Conservation (phyloP, 2,329 filamentous ascomycete genomes). For the Thermothelomyces thermophilus region DNA sequence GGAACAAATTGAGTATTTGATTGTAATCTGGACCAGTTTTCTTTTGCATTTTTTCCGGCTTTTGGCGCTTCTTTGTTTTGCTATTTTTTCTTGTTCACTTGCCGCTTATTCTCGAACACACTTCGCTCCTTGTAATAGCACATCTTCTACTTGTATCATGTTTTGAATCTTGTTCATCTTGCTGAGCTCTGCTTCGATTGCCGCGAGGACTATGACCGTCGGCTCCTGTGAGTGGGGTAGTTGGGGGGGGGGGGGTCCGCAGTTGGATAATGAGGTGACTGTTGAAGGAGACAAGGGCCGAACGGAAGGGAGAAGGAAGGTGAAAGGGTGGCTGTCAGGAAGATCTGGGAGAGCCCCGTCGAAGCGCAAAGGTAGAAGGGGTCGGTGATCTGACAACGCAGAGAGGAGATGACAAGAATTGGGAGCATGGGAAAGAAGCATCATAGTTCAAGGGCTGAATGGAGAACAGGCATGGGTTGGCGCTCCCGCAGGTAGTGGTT, state of each 20-base stretch:
- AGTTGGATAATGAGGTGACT: not conserved
- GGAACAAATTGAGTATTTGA: conserved; percentile 13
- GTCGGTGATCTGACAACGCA: not conserved
- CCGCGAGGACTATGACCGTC: conserved; percentile 13
- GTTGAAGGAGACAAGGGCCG: not conserved
- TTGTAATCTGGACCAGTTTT: conserved; percentile 14
- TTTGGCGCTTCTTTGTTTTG: conserved; percentile 1
- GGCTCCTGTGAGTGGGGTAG: not conserved
- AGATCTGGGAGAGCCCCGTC: too few species aligned
- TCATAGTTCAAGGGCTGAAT: conserved; percentile 8
- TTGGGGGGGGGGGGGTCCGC: too few species aligned
- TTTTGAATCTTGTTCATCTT: conserved; percentile 6
- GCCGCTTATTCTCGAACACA: not conserved
- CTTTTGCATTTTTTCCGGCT: not conserved
- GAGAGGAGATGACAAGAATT: not conserved
- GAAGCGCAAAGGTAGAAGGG: too few species aligned
- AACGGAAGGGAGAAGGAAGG: too few species aligned
- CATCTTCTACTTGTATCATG: conserved; percentile 16
- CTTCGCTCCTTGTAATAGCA: conserved; percentile 22
- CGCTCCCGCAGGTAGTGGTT: not conserved
- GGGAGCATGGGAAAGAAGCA: not conserved
- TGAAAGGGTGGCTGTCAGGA: not conserved
- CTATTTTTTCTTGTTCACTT: conserved; percentile 1
- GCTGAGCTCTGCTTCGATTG: conserved; percentile 8
- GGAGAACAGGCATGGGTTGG: not conserved